These are phyloP conservation scores for Cryptosporidium xiaoi DNA, from an alignment of 169 alveolate species.

Conservation along the genomic window DNA sequence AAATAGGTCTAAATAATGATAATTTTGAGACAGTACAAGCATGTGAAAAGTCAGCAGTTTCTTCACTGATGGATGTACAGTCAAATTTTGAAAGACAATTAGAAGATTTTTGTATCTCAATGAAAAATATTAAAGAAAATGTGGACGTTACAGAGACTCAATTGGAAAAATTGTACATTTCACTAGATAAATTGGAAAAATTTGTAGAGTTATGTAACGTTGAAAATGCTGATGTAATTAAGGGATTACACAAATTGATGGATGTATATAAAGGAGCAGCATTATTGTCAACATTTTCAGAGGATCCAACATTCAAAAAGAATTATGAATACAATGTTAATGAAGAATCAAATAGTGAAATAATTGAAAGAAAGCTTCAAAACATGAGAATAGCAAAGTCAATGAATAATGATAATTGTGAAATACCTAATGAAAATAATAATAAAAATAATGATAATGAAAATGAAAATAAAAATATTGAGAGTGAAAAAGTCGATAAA, in stretches of 20 bases:
- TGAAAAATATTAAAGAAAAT: constrained; percentile 21
- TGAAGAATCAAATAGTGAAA: not conserved
- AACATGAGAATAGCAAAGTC: not conserved
- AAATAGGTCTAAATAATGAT: constrained; percentile 9
- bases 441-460: not conserved
- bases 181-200: constrained; percentile 54
- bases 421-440: not conserved
- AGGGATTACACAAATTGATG: constrained; percentile 52
- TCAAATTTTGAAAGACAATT: constrained; percentile 20
- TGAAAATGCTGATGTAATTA: constrained; percentile 41
- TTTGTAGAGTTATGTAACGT: constrained; percentile 48
- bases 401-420: not conserved
- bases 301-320: constrained; percentile 37
- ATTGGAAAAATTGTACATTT: constrained; percentile 22
- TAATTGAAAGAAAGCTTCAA: not conserved
- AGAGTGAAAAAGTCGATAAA: not conserved
- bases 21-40: constrained; percentile 14
- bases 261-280: constrained; percentile 59
- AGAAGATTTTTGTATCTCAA: not conserved
- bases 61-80: constrained; percentile 20
- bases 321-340: constrained; percentile 15
- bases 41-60: constrained; percentile 21
- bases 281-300: constrained; percentile 38
- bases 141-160: constrained; percentile 11
- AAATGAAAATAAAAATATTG: not conserved